Evolutionary conservation across 805 yeast genomes (phyloP).

Genomic region (Pichia thaimueangensis): DNA sequence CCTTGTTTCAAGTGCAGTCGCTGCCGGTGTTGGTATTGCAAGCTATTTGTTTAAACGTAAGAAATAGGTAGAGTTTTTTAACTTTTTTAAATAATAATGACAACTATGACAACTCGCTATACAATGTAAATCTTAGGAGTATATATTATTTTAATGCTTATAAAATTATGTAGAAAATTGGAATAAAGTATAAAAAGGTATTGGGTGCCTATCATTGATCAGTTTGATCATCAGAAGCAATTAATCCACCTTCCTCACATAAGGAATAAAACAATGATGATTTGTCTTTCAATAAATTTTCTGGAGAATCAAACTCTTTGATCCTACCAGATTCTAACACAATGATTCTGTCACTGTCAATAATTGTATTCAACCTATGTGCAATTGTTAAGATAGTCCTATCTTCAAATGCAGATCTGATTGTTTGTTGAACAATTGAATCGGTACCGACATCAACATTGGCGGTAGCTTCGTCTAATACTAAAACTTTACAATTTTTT

Average conservation of each 20-base stretch:
- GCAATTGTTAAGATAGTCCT: slow-evolving; percentile 82
- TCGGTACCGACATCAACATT: slow-evolving; percentile 87
- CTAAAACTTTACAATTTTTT: slow-evolving; percentile 50
- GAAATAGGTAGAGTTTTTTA: slow-evolving; percentile 2
- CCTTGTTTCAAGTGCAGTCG: slow-evolving; percentile 77
- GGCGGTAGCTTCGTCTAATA: slow-evolving; percentile 83
- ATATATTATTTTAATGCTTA: too few relatives aligned
- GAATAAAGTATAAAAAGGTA: too few relatives aligned
- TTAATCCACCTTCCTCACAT: slow-evolving; percentile 70
- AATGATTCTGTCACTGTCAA: slow-evolving; percentile 72
- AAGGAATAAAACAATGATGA: slow-evolving; percentile 72
- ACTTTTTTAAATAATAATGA: too few relatives aligned
- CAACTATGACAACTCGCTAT: too few relatives aligned
- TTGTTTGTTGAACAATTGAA: slow-evolving; percentile 68
- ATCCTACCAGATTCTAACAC: slow-evolving; percentile 72
- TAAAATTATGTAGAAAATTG: too few relatives aligned
- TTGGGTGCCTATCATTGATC: neutral
- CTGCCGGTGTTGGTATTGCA: slow-evolving; percentile 60
- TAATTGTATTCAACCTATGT: slow-evolving; percentile 74
- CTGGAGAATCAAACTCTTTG: slow-evolving; percentile 72
- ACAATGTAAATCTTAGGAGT: too few relatives aligned
- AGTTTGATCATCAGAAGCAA: slow-evolving; percentile 14
- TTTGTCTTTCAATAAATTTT: slow-evolving; percentile 54
- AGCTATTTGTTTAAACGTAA: slow-evolving; percentile 13
- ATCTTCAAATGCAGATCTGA: slow-evolving; percentile 65